Evolutionary conservation across 23 red algal genomes (phyloP), one percentile per base, ranked within the genome.

Genomic region (Gracilaria gracilis): DNA sequence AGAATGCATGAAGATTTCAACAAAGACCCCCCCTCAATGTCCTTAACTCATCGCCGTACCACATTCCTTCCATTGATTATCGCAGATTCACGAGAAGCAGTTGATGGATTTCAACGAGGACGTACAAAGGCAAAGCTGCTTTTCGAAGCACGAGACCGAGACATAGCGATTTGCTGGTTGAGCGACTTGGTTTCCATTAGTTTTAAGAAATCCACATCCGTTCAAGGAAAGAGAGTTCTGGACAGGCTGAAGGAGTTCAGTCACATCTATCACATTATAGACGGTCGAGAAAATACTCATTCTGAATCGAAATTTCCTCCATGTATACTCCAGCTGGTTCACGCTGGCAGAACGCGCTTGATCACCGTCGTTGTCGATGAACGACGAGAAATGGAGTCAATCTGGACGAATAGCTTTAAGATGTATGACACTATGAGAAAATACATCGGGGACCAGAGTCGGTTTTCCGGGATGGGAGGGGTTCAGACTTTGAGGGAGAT

Each of bases 351-450:
- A 57, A 74, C 66, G 4, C 42, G 67, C 28, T 58, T 87, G 47
- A 74, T 87, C 25, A 87, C 84, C 16, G 84, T 87, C 21, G 48
- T 48, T 39, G 84, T 87, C 24, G 84, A 87, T 42, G 84, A 87
- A 75, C 11, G 62, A 28, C 64, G 84, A 48, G 46, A 67, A 32
- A 29, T 75, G 3, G 84, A 87, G 21, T 36, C 51, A 20, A 37
- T 57, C n/a, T 75, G 67, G 66, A 75, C 25, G 35, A 50, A 53
- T 21, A 75, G 69, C 37, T 16, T 61, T 28, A 75, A 33, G 20
- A 67, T 21, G 13, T 87, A 87, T 58, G 38, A 31, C 14, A 39
- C 29, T 24, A 39, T 85, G 42, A 77, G 46, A 31, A 77, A 77
- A 50, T 25, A 77, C 42, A 46, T 77, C 27, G 72, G 72, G 27